Base-by-base conservation (phyloP, 768 basidiomycete genomes). In the Tricholoma saponaceum region DNA sequence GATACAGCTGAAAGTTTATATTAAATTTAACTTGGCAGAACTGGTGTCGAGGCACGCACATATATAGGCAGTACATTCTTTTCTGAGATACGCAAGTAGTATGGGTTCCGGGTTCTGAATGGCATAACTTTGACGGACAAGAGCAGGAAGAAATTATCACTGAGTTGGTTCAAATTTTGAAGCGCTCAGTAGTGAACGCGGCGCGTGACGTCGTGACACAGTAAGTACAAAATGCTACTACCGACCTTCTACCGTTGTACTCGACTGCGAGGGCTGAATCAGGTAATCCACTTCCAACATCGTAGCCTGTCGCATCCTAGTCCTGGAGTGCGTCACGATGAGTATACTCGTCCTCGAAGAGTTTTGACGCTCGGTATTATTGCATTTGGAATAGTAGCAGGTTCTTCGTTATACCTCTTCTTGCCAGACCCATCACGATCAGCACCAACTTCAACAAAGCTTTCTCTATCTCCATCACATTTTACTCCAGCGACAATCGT, bases 51-150 rank as follows among this genome's bases (percentile, higher is more conserved):
- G 50, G 5, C 13, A 44, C 57, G 30, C 55, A 67, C 89, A 74
- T 92, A 93, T 57, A 94, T 70, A 3, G 93, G 93, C n/a, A 95
- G 70, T 13, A 92, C 81, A 25, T 78, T 79, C 37, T 79, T 81
- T 51, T 85, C 78, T 5, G 91, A 91, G 52, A 93, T 84, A 44
- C 93, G 84, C 55, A 97, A 77, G 69, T 95, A 94, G 66, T 87
- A 90, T 0, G 85, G 79, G 67, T 95, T 96, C 49, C 92, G 80
- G 18, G 85, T 77, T 26, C 78, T 75, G 69, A 90, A 94, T 0
- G 76, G 70, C 89, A 90, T 90, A 14, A 23, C 8, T 32, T 14
- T 44, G 6, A 23, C n/a, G 39, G 22, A 50, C 20, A 56, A 23
- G 16, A 39, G 54, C 5, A 3, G 5, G 14, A 16, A 12, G 5